phyloP scores from a whole-genome alignment of 1,284 basidiomycete species.

The Irpex rosettiformis region DNA sequence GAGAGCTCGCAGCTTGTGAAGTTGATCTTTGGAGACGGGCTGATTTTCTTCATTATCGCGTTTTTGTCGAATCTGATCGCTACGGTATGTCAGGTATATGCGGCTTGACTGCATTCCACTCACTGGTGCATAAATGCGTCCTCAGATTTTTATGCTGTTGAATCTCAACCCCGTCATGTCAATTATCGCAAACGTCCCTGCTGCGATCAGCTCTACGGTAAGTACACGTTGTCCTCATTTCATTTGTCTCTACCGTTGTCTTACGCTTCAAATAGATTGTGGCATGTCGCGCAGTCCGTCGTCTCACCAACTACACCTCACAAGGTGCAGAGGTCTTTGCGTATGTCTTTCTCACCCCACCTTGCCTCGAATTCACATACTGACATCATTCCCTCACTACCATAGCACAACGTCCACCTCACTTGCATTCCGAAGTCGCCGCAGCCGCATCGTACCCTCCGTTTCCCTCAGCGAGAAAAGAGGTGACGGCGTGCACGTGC shows the following conservation, averaged over 20 bases:
- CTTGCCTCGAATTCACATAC: background rate
- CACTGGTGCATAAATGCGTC: no score
- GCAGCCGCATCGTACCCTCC: conserved; percentile 24
- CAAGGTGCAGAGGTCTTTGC: conserved; percentile 14
- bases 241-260: background rate
- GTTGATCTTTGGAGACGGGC: conserved; percentile 66
- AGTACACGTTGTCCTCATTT: conserved; percentile 18
- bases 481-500: conserved; percentile 43
- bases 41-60: conserved; percentile 75
- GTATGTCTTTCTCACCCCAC: background rate
- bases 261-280: conserved; percentile 50
- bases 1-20: conserved; percentile 53
- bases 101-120: conserved; percentile 4
- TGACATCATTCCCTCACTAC: background rate
- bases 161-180: conserved; percentile 73
- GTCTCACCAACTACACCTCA: conserved; percentile 48
- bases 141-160: conserved; percentile 70
- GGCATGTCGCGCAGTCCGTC: conserved; percentile 65
- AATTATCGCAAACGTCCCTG: conserved; percentile 71
- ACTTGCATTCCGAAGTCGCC: conserved; percentile 32
- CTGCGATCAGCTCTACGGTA: conserved; percentile 64
- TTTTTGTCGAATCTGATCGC: conserved; percentile 67
- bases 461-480: conserved; percentile 33
- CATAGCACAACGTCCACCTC: conserved; percentile 27
- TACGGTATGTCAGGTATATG: conserved; percentile 38